Evolutionary conservation across 2,329 filamentous ascomycete genomes (phyloP).

Genomic region (Verticillium zaregamsianum): DNA sequence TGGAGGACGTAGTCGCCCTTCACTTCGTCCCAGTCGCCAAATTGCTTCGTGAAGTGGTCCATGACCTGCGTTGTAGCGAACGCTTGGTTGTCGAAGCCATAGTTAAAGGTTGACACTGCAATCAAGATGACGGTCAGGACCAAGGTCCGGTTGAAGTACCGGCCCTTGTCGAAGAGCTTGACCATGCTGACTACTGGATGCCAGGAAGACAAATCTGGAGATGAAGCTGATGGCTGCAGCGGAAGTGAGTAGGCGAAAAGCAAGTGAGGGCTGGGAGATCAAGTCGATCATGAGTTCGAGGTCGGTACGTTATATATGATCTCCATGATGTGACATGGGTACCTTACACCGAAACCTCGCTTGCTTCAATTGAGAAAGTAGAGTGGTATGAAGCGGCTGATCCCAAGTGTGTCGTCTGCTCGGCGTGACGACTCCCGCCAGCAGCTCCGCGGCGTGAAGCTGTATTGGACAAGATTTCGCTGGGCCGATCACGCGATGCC

Average conservation of each 20-base stretch:
- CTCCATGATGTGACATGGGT: not conserved
- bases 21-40: conserved; percentile 22
- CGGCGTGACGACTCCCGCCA: not conserved
- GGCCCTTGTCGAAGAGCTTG: not conserved
- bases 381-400: not conserved
- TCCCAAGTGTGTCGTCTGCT: not conserved
- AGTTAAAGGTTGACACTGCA: conserved; percentile 32
- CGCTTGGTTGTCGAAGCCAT: conserved; percentile 34
- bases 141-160: conserved; percentile 17
- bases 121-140: conserved; percentile 20
- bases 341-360: not conserved
- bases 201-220: not conserved
- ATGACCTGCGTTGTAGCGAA: conserved; percentile 32
- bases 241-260: not conserved
- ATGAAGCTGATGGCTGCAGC: not conserved
- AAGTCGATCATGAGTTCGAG: too few relatives aligned
- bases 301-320: not conserved
- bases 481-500: not conserved
- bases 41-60: conserved; percentile 27
- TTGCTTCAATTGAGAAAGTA: not conserved
- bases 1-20: conserved; percentile 20
- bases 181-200: not conserved
- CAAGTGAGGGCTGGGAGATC: too few relatives aligned
- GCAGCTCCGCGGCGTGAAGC: not conserved
- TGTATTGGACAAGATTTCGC: not conserved